These are phyloP conservation scores for Fusarium verticillioides DNA, from an alignment of 2,329 filamentous ascomycete species.

Conservation along the genomic window DNA sequence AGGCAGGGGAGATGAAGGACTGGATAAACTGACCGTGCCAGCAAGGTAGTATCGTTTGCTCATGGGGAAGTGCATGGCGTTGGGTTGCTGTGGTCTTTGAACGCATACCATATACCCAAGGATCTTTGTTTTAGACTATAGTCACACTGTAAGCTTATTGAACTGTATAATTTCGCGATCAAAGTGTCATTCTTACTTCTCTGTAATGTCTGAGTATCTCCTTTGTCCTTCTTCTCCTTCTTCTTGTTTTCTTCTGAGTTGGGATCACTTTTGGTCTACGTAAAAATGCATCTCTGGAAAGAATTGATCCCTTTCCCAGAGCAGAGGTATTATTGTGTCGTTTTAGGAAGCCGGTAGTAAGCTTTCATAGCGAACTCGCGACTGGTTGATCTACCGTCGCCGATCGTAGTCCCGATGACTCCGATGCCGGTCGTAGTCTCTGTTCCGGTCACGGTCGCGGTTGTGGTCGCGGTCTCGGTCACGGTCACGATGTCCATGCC, in stretches of 20 bases:
- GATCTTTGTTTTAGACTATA: constrained; percentile 18
- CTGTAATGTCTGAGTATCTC: background rate
- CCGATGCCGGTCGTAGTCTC: constrained; percentile 37
- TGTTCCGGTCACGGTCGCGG: constrained; percentile 30
- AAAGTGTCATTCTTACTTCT: constrained; percentile 15
- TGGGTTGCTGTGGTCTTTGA: constrained; percentile 13
- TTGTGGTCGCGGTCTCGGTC: constrained; percentile 1
- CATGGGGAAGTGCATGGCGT: constrained; percentile 22
- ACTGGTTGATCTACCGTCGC: constrained; percentile 30
- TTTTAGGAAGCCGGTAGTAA: background rate
- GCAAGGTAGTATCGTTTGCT: constrained; percentile 17
- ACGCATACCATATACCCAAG: constrained; percentile 23
- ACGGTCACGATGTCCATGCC: constrained; percentile 50
- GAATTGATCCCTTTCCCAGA: background rate
- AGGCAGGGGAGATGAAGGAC: background rate
- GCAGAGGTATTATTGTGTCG: background rate
- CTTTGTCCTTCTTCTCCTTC: background rate
- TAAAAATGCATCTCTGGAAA: background rate
- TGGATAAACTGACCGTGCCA: constrained; percentile 19
- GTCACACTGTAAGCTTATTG: constrained; percentile 31
- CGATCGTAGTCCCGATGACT: constrained; percentile 40
- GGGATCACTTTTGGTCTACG: constrained; percentile 9
- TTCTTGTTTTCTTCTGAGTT: background rate
- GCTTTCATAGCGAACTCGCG: background rate
- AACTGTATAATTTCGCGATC: background rate